Evolutionary conservation across 83 land plant genomes (phyloP).

Genomic region (Picea abies): DNA sequence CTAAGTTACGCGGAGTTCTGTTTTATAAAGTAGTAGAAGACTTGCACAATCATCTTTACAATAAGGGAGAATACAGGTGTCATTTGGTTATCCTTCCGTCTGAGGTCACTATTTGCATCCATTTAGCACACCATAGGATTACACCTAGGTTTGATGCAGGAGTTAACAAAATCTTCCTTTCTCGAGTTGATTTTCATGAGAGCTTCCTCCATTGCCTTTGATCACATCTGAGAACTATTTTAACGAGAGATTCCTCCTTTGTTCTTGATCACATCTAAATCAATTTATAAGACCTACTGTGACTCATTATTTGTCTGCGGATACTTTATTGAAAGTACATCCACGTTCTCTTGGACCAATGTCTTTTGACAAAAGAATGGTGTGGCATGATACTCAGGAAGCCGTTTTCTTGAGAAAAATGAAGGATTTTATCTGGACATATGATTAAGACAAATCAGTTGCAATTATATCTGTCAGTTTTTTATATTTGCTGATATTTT

Average conservation of each 20-base stretch:
- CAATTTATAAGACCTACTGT: no score
- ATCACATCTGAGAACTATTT: no score
- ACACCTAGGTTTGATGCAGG: not conserved
- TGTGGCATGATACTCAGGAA: not conserved
- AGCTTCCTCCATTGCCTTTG: no score
- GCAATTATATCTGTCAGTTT: no score
- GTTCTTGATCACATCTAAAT: no score
- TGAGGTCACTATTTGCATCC: constrained; percentile 11
- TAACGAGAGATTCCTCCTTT: no score
- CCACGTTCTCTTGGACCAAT: no score
- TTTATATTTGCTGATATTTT: not conserved
- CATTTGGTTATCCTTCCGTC: constrained; percentile 10
- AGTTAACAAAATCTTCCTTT: not conserved
- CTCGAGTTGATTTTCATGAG: no score
- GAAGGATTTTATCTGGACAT: not conserved
- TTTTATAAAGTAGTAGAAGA: constrained; percentile 95
- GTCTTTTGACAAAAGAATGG: not conserved
- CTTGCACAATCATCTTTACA: constrained; percentile 91
- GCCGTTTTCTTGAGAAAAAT: not conserved
- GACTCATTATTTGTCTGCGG: no score
- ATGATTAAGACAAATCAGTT: not conserved
- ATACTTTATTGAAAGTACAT: no score
- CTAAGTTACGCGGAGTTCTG: constrained; percentile 86
- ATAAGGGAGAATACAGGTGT: constrained; percentile 95
- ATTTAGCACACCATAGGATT: not conserved